Evolutionary conservation across 2,329 filamentous ascomycete species (phyloP).

Genomic region (Cryphonectria parasitica): DNA sequence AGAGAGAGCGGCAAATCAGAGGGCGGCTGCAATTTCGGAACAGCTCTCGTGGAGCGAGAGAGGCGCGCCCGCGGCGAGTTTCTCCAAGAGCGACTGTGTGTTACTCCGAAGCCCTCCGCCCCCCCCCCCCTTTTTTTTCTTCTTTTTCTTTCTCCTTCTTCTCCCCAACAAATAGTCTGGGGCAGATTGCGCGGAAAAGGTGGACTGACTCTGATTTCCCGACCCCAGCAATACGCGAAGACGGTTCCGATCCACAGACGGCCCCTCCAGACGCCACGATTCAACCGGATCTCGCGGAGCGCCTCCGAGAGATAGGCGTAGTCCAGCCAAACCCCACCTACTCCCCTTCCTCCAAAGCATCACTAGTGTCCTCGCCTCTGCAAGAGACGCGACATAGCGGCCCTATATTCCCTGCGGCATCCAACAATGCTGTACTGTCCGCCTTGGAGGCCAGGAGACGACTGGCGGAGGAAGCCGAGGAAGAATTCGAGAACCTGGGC

Average conservation of each 20-base stretch:
- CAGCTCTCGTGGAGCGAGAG: slow-evolving; percentile 12
- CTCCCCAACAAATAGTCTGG: background rate
- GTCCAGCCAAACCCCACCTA: slow-evolving; percentile 58
- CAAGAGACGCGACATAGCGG: slow-evolving; percentile 25
- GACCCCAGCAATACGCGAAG: slow-evolving; percentile 44
- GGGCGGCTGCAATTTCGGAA: slow-evolving; percentile 14
- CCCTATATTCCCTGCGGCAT: slow-evolving; percentile 37
- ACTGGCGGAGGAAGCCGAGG: slow-evolving; percentile 48
- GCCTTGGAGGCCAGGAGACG: slow-evolving; percentile 53
- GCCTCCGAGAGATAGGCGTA: slow-evolving; percentile 59
- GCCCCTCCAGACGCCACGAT: slow-evolving; percentile 34
- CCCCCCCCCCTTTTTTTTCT: background rate
- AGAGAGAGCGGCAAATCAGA: background rate
- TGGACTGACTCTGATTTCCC: background rate
- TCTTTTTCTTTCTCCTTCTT: too few species aligned
- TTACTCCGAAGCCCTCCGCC: background rate
- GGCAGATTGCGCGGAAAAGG: background rate
- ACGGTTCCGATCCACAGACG: slow-evolving; percentile 47
- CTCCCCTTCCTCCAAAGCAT: slow-evolving; percentile 55
- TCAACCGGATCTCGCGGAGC: slow-evolving; percentile 52
- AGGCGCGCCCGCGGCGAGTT: slow-evolving; percentile 29
- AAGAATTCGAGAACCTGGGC: slow-evolving; percentile 49
- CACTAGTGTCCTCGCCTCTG: slow-evolving; percentile 22
- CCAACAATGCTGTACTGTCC: slow-evolving; percentile 50
- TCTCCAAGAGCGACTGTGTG: slow-evolving; percentile 35